Evolutionary conservation across 371 early-diverging fungal genomes (phyloP), one percentile per base, ranked within the genome.

Genomic region (Lichtheimia corymbifera): DNA sequence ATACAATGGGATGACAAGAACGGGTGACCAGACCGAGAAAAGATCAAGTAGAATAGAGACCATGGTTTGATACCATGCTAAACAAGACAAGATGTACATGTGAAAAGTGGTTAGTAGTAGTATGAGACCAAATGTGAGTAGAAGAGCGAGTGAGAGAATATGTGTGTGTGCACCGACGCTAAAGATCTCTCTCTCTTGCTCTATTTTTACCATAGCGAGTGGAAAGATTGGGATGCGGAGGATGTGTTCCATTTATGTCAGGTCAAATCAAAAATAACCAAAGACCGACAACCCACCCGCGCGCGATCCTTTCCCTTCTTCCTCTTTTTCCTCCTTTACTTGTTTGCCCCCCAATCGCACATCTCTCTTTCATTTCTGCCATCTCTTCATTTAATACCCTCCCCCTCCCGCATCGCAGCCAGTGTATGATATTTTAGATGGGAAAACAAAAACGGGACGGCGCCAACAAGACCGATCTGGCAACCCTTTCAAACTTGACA

Each of bases 401-500:
- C n/a, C 47, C 22, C 17, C 13, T 13, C 47, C 47, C 5, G 11
- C 18, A 47, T 18, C n/a, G 47, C n/a, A 14, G 18, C 47, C 22
- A 22, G n/a, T 47, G 47, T 47, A 47, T 47, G 47, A 18, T 47
- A n/a, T 18, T 47, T 7, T 47, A 47, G 47, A 56, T 56, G 57
- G 57, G 57, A 25, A 56, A 56, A 40, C 57, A 56, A 27, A 56
- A 56, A 56, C 43, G 57, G 43, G 57, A 56, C 45, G 45, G 14
- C 47, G 47, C 47, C 47, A 47, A 22, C 22, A 56, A 56, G 30
- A 45, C 57, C 6, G 79, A 80, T 60, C 62, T 80, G 42, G 30
- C 72, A 5, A 65, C 58, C n/a, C 55, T 80, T 44, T 59, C 69
- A 11, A 63, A 60, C 45, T 47, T 69, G n/a, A 65, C 70, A 40